phyloP scores from a whole-genome alignment of 2,329 filamentous ascomycete genomes.

The Claviceps fusiformis region DNA sequence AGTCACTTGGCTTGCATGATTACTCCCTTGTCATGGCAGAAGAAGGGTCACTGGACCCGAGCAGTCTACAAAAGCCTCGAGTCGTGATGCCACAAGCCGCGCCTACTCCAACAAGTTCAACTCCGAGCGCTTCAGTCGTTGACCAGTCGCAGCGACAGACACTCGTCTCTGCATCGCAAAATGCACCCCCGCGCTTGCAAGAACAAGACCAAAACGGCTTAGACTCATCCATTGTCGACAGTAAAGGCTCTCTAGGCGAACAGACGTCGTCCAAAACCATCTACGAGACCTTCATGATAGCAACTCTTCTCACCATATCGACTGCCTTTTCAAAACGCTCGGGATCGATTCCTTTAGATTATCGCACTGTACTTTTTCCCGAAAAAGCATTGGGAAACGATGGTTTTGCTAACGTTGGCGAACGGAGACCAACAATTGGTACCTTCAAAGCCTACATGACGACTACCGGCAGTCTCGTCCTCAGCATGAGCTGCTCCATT shows the following conservation, averaged over 20 bases:
- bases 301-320: constrained; percentile 37
- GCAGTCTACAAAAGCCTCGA: constrained; percentile 32
- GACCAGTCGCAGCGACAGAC: constrained; percentile 22
- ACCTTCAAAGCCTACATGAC: constrained; percentile 42
- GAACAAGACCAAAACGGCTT: constrained; percentile 16
- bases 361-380: constrained; percentile 36
- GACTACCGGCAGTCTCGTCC: constrained; percentile 38
- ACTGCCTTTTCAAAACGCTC: constrained; percentile 34
- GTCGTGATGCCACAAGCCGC: constrained; percentile 23
- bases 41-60: constrained; percentile 37
- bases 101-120: constrained; percentile 33
- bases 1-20: constrained; percentile 29
- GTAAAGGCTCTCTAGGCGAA: constrained; percentile 7
- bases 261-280: constrained; percentile 25
- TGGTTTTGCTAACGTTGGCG: constrained; percentile 9
- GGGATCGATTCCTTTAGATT: constrained; percentile 38
- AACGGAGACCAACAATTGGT: constrained; percentile 24
- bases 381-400: constrained; percentile 8
- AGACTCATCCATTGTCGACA: constrained; percentile 15
- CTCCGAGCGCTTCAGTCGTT: constrained; percentile 25
- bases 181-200: constrained; percentile 3
- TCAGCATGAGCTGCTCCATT: constrained; percentile 33
- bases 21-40: constrained; percentile 31
- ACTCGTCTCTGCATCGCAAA: constrained; percentile 6
- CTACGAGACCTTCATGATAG: constrained; percentile 41